Percentiles rank a stretch among this genome's conserved stretches.
phyloP scores from a whole-genome alignment of 1,139 yeast species.

The Yamadazyma dushanensis region DNA sequence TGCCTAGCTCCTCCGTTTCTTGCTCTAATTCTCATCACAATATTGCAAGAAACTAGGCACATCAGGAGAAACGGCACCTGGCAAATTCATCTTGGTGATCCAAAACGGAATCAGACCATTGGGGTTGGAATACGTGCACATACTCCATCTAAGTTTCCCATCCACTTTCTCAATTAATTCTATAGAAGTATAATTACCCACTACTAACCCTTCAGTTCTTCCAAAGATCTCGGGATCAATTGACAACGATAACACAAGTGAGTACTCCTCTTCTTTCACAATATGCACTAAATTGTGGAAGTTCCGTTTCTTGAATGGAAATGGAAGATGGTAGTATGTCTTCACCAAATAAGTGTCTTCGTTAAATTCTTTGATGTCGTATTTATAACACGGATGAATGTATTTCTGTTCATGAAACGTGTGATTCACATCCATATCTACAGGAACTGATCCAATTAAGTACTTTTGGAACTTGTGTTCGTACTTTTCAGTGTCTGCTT shows the following conservation, averaged over 20 bases:
- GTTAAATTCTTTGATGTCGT: constrained; percentile 19
- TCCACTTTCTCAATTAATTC: constrained; percentile 49
- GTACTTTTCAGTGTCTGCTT: constrained; percentile 8
- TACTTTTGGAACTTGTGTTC: constrained; percentile 13
- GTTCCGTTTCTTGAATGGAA: constrained; percentile 49
- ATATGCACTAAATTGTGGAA: constrained; percentile 61
- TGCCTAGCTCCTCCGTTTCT: too few species aligned
- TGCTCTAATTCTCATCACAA: constrained; percentile 22
- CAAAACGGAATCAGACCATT: constrained; percentile 68
- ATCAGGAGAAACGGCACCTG: constrained; percentile 62
- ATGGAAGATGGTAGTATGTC: constrained; percentile 51
- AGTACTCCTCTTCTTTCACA: constrained; percentile 6
- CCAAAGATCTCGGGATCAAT: constrained; percentile 13
- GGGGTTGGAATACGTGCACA: constrained; percentile 66
- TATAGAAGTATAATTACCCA: constrained; percentile 56
- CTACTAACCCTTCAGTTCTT: constrained; percentile 22
- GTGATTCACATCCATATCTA: constrained; percentile 24
- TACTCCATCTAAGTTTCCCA: constrained; percentile 55
- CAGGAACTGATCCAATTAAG: constrained; percentile 16
- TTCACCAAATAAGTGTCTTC: constrained; percentile 20
- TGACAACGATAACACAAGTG: constrained; percentile 14
- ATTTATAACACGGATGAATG: constrained; percentile 30
- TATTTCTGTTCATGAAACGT: constrained; percentile 36
- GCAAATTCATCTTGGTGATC: constrained; percentile 56
- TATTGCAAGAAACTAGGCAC: constrained; percentile 64